Evolutionary conservation across 169 alveolate species (phyloP), one percentile per base, ranked within the genome.

Genomic region (Plasmodium falciparum): DNA sequence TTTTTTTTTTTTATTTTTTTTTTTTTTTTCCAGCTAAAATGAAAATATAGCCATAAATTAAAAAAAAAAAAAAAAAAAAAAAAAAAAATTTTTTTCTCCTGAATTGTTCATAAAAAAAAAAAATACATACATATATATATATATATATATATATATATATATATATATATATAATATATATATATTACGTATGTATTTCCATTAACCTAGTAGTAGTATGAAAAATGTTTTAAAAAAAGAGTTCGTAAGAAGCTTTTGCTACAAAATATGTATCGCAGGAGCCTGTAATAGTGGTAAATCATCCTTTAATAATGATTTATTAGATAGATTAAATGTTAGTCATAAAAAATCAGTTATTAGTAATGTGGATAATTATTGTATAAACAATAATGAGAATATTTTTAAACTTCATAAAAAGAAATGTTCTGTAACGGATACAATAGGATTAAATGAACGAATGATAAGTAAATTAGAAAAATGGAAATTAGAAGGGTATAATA

Each of bases 281-380:
- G 91, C 91, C 22, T 5, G 47, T 9, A 83, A 83, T 62, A 70
- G 86, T 50, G 91, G 91, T 2, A 83, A 83, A 39, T 83, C 91
- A 13, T 58, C 86, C 13, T 73, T 83, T 0, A 58, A 83, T 54
- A 83, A 83, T 62, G 15, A 52, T 20, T 15, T 83, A 11, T 58
- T 83, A 50, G 78, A 29, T 17, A 12, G 29, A 54, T 29, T 83
- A 1, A 83, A 62, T 43, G 91, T 49, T 5, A 83, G 11, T 22
- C 45, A 83, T 73, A 83, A 83, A 70, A 52, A 58, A 58, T 83
- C 91, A 12, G 39, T 58, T 17, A 63, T 70, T 11, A 72, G 49
- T 43, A 9, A 83, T 15, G 62, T 69, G 13, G 67, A 58, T 56
- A 83, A 83, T 83, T 56, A 70, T 47, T 83, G 43, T 8, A 54